These are phyloP conservation scores for Cryptococcus sp. DNA, from an alignment of 1,284 basidiomycete species.

Conservation along the genomic window DNA sequence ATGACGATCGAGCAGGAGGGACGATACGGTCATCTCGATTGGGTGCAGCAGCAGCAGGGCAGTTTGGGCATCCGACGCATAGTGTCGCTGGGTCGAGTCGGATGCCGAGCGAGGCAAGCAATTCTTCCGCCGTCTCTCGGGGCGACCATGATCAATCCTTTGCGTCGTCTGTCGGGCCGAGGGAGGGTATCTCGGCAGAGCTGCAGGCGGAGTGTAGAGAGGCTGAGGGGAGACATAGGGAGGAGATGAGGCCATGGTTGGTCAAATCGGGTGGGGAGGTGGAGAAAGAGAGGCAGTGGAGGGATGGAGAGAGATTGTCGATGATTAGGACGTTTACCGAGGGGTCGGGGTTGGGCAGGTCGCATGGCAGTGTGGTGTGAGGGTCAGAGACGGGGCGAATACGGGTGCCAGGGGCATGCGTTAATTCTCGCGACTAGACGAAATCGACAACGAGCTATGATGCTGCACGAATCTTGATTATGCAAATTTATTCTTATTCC, in stretches of 20 bases:
- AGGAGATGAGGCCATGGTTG: constrained; percentile 74
- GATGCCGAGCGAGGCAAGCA: constrained; percentile 44
- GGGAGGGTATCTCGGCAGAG: constrained; percentile 40
- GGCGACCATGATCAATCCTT: constrained; percentile 18
- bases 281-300: constrained; percentile 8
- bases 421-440: neutral
- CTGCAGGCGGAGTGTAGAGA: constrained; percentile 60
- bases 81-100: neutral
- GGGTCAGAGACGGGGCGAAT: no score
- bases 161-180: no score
- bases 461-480: no score
- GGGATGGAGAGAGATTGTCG: constrained; percentile 31
- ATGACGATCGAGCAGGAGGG: constrained; percentile 52
- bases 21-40: constrained; percentile 52
- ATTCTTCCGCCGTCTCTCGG: constrained; percentile 26
- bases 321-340: constrained; percentile 13
- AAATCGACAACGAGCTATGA: no score
- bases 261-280: constrained; percentile 17
- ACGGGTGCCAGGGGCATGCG: neutral
- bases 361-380: no score
- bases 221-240: constrained; percentile 71
- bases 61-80: neutral
- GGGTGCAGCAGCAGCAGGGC: constrained; percentile 9
- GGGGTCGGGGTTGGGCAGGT: constrained; percentile 15
- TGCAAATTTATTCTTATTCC: no score